A percentile compares a stretch with the other conserved stretches of the same genome.
phyloP scores from a whole-genome alignment of 352 stramenopile species.

The Globisporangium megalacanthum region DNA sequence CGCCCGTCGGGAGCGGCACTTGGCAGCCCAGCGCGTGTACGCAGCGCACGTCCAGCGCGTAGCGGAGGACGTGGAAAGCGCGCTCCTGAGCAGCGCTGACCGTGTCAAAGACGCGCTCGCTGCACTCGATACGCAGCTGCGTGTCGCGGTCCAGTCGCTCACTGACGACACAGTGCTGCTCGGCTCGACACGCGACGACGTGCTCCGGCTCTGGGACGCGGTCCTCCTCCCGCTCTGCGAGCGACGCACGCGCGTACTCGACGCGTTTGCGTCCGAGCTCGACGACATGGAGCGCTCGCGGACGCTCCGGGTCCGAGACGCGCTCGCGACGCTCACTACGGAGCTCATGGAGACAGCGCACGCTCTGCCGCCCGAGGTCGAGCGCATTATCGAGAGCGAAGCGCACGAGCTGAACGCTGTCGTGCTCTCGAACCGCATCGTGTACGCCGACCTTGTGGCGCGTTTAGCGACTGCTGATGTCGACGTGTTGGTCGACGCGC shows the following conservation, averaged over 20 bases:
- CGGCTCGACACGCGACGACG: conserved; percentile 21
- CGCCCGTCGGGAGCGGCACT: conserved; percentile 50
- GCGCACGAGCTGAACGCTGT: conserved; percentile 77
- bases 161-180: conserved; percentile 33
- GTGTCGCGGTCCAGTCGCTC: conserved; percentile 16
- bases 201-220: conserved; percentile 33
- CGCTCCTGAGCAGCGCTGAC: conserved; percentile 49
- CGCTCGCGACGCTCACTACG: conserved; percentile 39
- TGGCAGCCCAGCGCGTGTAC: conserved; percentile 42
- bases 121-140: conserved; percentile 27
- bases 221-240: conserved; percentile 36
- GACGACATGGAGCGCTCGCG: conserved; percentile 51
- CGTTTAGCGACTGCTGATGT: conserved; percentile 65
- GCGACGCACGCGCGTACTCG: conserved; percentile 34
- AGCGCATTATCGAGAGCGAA: conserved; percentile 70
- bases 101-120: conserved; percentile 51
- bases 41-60: conserved; percentile 45
- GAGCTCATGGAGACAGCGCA: conserved; percentile 63
- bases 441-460: conserved; percentile 69
- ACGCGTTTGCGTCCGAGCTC: conserved; percentile 34
- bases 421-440: conserved; percentile 71
- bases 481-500: conserved; percentile 43
- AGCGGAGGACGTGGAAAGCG: conserved; percentile 53
- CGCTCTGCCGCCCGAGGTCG: conserved; percentile 54
- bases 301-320: conserved; percentile 29